phyloP scores from a whole-genome alignment of 2,329 filamentous ascomycete genomes.

The Sclerotinia minor region DNA sequence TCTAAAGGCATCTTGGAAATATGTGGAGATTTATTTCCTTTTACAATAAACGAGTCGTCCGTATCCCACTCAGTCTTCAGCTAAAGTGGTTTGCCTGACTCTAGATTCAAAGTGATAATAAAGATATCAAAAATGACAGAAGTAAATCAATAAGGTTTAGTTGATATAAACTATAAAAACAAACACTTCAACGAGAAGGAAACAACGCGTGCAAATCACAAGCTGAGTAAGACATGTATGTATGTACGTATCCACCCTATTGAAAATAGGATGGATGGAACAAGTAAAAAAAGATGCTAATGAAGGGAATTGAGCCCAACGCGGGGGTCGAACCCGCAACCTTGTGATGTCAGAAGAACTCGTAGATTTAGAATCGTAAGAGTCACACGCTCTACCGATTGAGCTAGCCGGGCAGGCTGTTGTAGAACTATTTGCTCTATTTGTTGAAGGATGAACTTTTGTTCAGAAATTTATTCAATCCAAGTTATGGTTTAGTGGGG shows the following conservation, averaged over 20 bases:
- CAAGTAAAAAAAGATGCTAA: not conserved
- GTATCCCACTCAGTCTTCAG: not conserved
- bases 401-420: constrained; percentile 36
- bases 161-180: not conserved
- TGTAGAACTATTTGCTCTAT: not conserved
- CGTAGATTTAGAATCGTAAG: constrained; percentile 29
- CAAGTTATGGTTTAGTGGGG: not conserved
- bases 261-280: fast-evolving
- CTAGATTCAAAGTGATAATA: not conserved
- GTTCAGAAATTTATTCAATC: not conserved
- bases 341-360: constrained; percentile 20
- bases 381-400: constrained; percentile 42
- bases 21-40: not conserved
- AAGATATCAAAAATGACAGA: not conserved
- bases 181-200: not conserved
- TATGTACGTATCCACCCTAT: not conserved
- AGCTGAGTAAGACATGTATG: too few species aligned
- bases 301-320: constrained; percentile 22
- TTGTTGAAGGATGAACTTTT: not conserved
- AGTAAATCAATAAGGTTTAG: not conserved
- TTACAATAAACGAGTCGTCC: too few species aligned
- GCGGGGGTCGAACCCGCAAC: constrained; percentile 22
- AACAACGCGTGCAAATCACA: too few species aligned
- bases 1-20: not conserved
- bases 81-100: not conserved